Percentiles rank a stretch among this genome's conserved stretches.
phyloP scores from a whole-genome alignment of 495 filamentous ascomycete species.

The Hyphodiscus hymeniophilus region DNA sequence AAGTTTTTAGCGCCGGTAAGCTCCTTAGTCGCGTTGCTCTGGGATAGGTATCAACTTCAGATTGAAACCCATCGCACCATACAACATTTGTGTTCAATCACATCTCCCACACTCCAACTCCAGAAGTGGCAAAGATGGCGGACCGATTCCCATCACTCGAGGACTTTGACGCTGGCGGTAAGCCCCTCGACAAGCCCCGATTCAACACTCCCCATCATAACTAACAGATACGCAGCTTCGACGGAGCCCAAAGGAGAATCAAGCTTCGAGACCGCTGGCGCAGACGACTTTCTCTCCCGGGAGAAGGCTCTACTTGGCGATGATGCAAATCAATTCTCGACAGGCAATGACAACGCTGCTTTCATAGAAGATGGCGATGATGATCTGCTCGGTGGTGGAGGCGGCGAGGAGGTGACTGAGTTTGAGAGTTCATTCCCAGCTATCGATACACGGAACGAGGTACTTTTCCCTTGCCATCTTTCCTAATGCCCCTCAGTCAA shows the following conservation, averaged over 20 bases:
- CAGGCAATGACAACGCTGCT: conserved; percentile 60
- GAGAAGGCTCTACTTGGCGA: conserved; percentile 86
- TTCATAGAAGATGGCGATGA: conserved; percentile 52
- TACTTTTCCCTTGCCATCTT: conserved; percentile 28
- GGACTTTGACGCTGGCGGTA: conserved; percentile 86
- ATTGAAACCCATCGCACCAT: conserved; percentile 11
- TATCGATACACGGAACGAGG: conserved; percentile 73
- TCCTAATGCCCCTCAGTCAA: too few species aligned
- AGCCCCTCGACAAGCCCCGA: conserved; percentile 8
- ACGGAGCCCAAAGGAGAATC: conserved; percentile 38
- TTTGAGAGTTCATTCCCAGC: conserved; percentile 88
- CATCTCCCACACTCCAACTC: neutral
- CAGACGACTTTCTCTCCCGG: conserved; percentile 78
- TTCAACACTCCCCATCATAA: conserved; percentile 1
- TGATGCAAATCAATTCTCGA: conserved; percentile 84
- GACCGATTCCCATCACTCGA: conserved; percentile 95
- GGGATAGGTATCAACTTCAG: conserved; percentile 1
- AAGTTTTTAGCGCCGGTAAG: neutral
- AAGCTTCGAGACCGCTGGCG: conserved; percentile 26
- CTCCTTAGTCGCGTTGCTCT: neutral
- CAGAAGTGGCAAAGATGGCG: conserved; percentile 52
- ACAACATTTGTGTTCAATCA: neutral
- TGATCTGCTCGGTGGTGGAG: conserved; percentile 64
- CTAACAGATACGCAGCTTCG: conserved; percentile 38
- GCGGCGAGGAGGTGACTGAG: conserved; percentile 51